Evolutionary conservation across 139 green algal genomes (phyloP).

Genomic region (Chlorella vulgaris): DNA sequence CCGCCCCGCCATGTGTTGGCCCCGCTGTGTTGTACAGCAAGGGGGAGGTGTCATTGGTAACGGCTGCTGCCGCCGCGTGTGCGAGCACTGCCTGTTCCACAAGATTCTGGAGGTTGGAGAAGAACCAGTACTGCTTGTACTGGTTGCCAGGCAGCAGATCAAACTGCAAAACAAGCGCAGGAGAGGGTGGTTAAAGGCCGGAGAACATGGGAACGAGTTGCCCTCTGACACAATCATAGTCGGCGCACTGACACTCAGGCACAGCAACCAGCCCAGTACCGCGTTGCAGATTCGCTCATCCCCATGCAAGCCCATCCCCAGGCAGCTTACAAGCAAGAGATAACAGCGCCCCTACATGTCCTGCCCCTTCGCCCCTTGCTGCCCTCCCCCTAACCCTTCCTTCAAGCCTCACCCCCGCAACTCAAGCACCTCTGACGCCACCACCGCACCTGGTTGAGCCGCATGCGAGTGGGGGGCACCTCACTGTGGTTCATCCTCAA

Average conservation of each 20-base stretch:
- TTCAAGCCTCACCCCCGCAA: too few species aligned
- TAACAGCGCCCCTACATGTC: too few species aligned
- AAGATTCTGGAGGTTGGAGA: slow-evolving; percentile 71
- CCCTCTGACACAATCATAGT: too few species aligned
- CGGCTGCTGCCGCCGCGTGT: slow-evolving; percentile 31
- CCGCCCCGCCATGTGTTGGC: too few species aligned
- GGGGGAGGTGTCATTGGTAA: too few species aligned
- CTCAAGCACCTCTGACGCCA: slow-evolving; percentile 31
- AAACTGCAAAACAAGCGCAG: slow-evolving; percentile 50
- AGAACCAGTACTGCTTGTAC: slow-evolving; percentile 78
- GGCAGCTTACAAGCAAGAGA: too few species aligned
- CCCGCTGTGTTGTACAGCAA: too few species aligned
- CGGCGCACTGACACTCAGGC: too few species aligned
- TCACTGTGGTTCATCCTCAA: slow-evolving; percentile 78
- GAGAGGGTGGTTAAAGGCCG: neutral
- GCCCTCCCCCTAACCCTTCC: too few species aligned
- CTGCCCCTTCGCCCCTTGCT: too few species aligned
- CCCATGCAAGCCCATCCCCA: neutral
- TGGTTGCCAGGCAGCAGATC: slow-evolving; percentile 53
- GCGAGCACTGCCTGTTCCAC: slow-evolving; percentile 60
- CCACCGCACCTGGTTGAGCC: slow-evolving; percentile 68
- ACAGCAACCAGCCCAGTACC: too few species aligned
- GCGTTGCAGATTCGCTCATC: too few species aligned
- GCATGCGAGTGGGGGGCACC: slow-evolving; percentile 62
- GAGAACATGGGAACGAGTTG: neutral